A percentile compares a stretch with the other conserved stretches of the same genome.
Evolutionary conservation across 495 filamentous ascomycete genomes (phyloP).

Genomic region (Penicillium paradoxum): DNA sequence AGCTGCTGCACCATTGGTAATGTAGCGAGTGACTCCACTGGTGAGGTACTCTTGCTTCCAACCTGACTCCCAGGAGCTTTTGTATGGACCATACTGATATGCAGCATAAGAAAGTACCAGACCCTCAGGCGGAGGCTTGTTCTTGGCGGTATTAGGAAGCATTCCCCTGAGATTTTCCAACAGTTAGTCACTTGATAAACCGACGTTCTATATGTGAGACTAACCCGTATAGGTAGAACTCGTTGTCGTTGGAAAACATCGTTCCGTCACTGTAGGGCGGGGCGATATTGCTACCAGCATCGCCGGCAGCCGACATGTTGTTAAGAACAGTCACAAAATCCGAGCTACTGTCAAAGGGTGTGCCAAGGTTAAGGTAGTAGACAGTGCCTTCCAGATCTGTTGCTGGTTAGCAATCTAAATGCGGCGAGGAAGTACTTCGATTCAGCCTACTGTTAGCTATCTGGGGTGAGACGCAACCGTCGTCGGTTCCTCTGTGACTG

Average conservation of each 20-base stretch:
- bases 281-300: slow-evolving; percentile 48
- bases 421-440: not conserved
- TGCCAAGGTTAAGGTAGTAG: slow-evolving; percentile 44
- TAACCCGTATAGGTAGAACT: slow-evolving; percentile 46
- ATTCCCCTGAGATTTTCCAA: slow-evolving; percentile 3
- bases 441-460: not conserved
- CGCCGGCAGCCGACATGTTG: slow-evolving; percentile 38
- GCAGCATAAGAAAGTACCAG: slow-evolving; percentile 37
- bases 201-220: not conserved
- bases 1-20: slow-evolving; percentile 59
- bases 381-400: slow-evolving; percentile 44
- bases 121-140: slow-evolving; percentile 1
- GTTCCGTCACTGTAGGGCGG: slow-evolving; percentile 58
- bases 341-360: slow-evolving; percentile 38
- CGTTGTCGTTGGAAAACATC: slow-evolving; percentile 60
- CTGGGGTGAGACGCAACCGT: slow-evolving; percentile 13
- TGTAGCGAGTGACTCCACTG: slow-evolving; percentile 50
- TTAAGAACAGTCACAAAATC: slow-evolving; percentile 14
- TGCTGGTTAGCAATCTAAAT: slow-evolving; percentile 35
- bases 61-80: slow-evolving; percentile 33
- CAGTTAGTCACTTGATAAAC: not conserved
- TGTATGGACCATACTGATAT: slow-evolving; percentile 45
- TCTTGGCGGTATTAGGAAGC: not conserved
- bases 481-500: slow-evolving; percentile 17
- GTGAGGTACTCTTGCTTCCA: slow-evolving; percentile 38